Conservation (phyloP, 2,329 filamentous ascomycete species). For the Plenodomus tracheiphilus region DNA sequence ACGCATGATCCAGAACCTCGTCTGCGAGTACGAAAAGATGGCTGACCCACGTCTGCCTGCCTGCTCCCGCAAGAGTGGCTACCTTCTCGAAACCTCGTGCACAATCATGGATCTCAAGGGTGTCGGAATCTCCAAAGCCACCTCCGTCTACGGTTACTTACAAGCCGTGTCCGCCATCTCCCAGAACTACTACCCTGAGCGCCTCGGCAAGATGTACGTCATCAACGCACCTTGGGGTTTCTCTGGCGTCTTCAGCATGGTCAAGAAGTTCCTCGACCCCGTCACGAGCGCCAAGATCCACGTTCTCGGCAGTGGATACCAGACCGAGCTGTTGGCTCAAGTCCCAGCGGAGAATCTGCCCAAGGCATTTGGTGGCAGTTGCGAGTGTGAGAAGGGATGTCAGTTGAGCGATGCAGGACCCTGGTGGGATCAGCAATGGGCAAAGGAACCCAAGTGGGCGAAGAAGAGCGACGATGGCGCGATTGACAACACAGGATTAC, state of each 20-base stretch:
- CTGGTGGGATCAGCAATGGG: slow-evolving; percentile 75
- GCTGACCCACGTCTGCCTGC: slow-evolving; percentile 91
- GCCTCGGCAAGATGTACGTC: slow-evolving; percentile 91
- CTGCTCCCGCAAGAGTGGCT: slow-evolving; percentile 87
- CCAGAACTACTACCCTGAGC: slow-evolving; percentile 99
- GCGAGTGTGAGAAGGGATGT: slow-evolving; percentile 82
- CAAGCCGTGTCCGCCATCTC: slow-evolving; percentile 83
- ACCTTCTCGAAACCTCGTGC: slow-evolving; percentile 95
- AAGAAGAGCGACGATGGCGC: slow-evolving; percentile 40
- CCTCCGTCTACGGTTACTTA: slow-evolving; percentile 86
- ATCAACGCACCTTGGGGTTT: slow-evolving; percentile 99
- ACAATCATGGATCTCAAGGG: slow-evolving; percentile 98
- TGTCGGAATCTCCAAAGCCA: slow-evolving; percentile 79
- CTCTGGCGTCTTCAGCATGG: slow-evolving; percentile 77
- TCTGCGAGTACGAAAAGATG: slow-evolving; percentile 96
- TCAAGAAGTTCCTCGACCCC: slow-evolving; percentile 95
- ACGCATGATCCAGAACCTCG: slow-evolving; percentile 94
- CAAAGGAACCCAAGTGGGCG: slow-evolving; percentile 59
- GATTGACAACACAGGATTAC: slow-evolving; percentile 39
- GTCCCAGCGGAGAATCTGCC: slow-evolving; percentile 90
- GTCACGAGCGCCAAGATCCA: slow-evolving; percentile 97
- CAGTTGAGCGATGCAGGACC: slow-evolving; percentile 85
- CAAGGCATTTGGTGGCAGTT: slow-evolving; percentile 79
- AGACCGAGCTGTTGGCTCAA: slow-evolving; percentile 81
- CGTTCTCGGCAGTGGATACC: slow-evolving; percentile 79